phyloP scores from a whole-genome alignment of 1,284 basidiomycete species.

The Melampsora larici-populina region DNA sequence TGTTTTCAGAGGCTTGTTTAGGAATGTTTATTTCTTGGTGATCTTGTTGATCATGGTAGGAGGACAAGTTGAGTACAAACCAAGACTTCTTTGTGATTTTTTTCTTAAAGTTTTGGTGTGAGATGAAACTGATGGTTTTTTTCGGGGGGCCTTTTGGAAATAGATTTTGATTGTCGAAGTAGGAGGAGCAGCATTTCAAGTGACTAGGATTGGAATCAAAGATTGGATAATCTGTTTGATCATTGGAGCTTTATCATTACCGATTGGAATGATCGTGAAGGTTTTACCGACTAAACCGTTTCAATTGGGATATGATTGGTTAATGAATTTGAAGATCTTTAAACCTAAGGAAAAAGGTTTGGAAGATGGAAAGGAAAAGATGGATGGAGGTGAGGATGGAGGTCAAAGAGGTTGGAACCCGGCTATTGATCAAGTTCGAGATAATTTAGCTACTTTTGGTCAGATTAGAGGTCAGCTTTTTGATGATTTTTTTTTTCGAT shows the following conservation, averaged over 20 bases:
- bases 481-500: slow-evolving; percentile 40
- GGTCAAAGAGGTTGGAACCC: slow-evolving; percentile 45
- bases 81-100: neutral
- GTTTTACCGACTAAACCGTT: slow-evolving; percentile 76
- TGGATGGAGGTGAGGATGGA: neutral
- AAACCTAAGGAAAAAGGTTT: slow-evolving; percentile 63
- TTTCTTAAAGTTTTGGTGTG: neutral
- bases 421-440: slow-evolving; percentile 68
- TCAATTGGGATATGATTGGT: slow-evolving; percentile 64
- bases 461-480: slow-evolving; percentile 63
- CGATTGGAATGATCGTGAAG: slow-evolving; percentile 78
- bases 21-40: slow-evolving; percentile 44
- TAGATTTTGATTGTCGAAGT: slow-evolving; percentile 46
- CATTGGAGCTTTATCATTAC: slow-evolving; percentile 79
- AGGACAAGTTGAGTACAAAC: slow-evolving; percentile 1
- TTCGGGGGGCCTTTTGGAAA: too few relatives aligned
- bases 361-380: neutral
- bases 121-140: too few relatives aligned
- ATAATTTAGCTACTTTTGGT: slow-evolving; percentile 76
- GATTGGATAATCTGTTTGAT: slow-evolving; percentile 93
- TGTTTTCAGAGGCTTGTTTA: slow-evolving; percentile 44
- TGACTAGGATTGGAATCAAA: slow-evolving; percentile 69
- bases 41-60: slow-evolving; percentile 45
- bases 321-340: slow-evolving; percentile 56
- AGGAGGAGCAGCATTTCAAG: slow-evolving; percentile 58